Base-by-base conservation (phyloP, 176 grass and related monocot genomes). In the Raddia distichophylla region DNA sequence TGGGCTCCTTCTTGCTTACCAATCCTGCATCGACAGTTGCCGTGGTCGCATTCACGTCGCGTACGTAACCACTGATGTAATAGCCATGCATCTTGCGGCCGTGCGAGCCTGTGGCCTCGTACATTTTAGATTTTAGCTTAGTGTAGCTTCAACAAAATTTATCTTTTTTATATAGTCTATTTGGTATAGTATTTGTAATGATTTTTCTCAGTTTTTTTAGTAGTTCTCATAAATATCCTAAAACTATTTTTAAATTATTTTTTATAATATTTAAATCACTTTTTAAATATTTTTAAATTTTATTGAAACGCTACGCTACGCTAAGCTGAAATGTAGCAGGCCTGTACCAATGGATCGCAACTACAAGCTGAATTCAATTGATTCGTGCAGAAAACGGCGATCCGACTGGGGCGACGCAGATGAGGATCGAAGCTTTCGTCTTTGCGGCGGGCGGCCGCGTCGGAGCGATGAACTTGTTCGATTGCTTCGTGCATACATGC, bases 371-470 rank as follows among this genome's bases (percentile, higher is more conserved):
- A 45, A 64, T 78, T 47, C 40, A 3, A 67, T 40, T 42, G 44
- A 18, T 60, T 50, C 54, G 37, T 40, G 37, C 8, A 20, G 18
- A 46, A 22, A 63, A 35, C 7, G 43, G 6, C 52, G 12, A 8
- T 20, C 1, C 22, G 53, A 35, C 27, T 13, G n/a, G 17, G 35
- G 44, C 18, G 7, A 71, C 27, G 27, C 27, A 27, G 27, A 27
- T 27, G 44, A 18, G 33, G 59, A 48, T 48, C 18, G 2, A 33
- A 42, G 7, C 34, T 71, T 56, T 42, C 34, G 53, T 49, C 43
- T 78, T 78, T 73, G 22, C 59, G 74, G 73, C 47, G 54, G 53
- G 67, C 15, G 37, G 67, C 15, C 40, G 42, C n/a, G 20, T 57
- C 62, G 3, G 54, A 48, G 27, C 46, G 13, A 8, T 2, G 17